These are phyloP conservation scores for Xanthoconium separans DNA, from an alignment of 1,284 basidiomycete genomes.

Conservation along the genomic window DNA sequence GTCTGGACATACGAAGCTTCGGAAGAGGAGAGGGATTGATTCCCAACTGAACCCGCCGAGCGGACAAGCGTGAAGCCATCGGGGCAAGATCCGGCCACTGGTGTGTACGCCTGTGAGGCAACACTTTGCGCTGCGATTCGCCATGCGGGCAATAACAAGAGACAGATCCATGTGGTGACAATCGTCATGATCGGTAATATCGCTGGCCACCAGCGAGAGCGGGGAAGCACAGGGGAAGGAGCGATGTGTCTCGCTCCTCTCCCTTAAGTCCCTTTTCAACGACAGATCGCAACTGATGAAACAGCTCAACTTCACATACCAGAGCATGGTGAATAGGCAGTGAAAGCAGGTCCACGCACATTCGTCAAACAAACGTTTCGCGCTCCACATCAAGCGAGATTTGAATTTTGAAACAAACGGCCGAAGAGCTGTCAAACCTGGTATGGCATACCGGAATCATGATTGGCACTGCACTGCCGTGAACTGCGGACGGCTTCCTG, in stretches of 20 bases:
- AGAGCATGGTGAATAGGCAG: too few species aligned
- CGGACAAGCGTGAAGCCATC: conserved; percentile 36
- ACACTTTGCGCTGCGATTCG: conserved; percentile 23
- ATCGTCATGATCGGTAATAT: neutral
- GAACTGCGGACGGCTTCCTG: too few species aligned
- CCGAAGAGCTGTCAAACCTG: too few species aligned
- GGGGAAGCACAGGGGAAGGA: neutral
- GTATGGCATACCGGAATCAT: too few species aligned
- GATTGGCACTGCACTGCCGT: too few species aligned
- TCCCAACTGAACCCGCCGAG: conserved; percentile 23
- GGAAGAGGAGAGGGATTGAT: conserved; percentile 31
- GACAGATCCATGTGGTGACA: conserved; percentile 10
- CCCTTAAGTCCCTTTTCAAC: neutral
- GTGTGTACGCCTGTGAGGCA: conserved; percentile 29
- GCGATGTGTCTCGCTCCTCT: neutral
- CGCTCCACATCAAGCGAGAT: too few species aligned
- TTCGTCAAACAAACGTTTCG: too few species aligned
- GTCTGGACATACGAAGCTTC: conserved; percentile 33
- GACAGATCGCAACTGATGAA: too few species aligned
- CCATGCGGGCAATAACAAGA: conserved; percentile 7
- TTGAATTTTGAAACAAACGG: too few species aligned
- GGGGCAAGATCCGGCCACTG: conserved; percentile 29
- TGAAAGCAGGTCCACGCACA: too few species aligned
- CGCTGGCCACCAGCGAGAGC: neutral
- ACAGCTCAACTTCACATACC: too few species aligned